Evolutionary conservation across 2,329 filamentous ascomycete species (phyloP).

Genomic region (Phyllosticta capitalensis): DNA sequence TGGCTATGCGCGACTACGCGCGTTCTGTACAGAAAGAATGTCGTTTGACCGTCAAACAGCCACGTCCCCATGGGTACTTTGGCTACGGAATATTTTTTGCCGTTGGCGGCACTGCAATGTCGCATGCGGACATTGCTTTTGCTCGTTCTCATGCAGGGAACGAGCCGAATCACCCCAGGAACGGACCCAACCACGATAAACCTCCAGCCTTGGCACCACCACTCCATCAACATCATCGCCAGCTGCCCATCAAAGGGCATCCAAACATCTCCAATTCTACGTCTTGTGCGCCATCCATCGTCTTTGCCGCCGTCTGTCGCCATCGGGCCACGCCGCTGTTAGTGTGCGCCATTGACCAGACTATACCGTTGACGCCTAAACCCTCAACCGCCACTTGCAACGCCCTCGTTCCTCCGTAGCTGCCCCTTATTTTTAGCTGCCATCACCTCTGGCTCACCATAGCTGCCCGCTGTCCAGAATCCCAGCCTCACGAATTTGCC

Average conservation of each 20-base stretch:
- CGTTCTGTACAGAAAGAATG: too few species aligned
- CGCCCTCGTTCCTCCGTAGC: not conserved
- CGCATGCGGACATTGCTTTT: not conserved
- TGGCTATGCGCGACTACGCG: too few species aligned
- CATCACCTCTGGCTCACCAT: not conserved
- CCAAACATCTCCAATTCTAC: not conserved
- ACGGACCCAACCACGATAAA: not conserved
- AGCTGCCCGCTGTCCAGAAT: not conserved
- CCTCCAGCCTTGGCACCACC: not conserved
- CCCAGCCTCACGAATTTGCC: not conserved
- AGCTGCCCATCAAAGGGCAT: not conserved
- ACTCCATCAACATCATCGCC: not conserved
- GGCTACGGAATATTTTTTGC: not conserved
- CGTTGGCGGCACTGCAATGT: not conserved
- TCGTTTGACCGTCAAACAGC: not conserved
- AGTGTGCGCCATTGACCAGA: not conserved
- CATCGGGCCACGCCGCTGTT: not conserved
- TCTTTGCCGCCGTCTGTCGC: not conserved
- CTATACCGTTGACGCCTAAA: not conserved
- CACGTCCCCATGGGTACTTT: not conserved
- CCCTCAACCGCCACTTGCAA: not conserved
- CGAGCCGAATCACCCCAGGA: not conserved
- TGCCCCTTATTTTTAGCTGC: not conserved
- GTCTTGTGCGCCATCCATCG: not conserved
- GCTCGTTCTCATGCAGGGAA: not conserved